Evolutionary conservation across 192 early-diverging fungal species (phyloP).

Genomic region (Pilaira anomala): DNA sequence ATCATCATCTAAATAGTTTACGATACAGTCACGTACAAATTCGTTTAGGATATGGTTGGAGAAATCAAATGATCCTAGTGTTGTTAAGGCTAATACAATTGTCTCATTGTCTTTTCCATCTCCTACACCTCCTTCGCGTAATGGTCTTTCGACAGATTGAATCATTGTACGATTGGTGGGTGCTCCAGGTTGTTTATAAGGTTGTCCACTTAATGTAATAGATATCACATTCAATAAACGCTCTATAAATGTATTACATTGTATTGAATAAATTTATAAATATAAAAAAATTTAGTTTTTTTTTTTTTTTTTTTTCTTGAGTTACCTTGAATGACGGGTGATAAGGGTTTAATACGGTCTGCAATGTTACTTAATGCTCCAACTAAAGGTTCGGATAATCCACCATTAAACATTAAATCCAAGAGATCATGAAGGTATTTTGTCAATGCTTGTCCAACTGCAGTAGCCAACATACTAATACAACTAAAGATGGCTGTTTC

Average conservation of each 20-base stretch:
- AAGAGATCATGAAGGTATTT: conserved; percentile 85
- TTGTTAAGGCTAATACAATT: conserved; percentile 78
- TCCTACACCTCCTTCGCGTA: conserved; percentile 25
- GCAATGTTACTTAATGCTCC: conserved; percentile 78
- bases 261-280: neutral
- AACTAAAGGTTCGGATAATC: conserved; percentile 78
- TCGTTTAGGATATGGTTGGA: conserved; percentile 78
- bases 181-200: conserved; percentile 76
- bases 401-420: conserved; percentile 89
- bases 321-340: conserved; percentile 81
- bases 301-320: neutral
- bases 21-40: conserved; percentile 83
- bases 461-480: conserved; percentile 82
- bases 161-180: conserved; percentile 41
- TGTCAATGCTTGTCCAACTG: conserved; percentile 87
- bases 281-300: neutral
- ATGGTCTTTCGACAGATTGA: conserved; percentile 28
- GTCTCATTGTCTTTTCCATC: conserved; percentile 70
- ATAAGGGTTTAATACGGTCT: conserved; percentile 76
- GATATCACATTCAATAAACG: conserved; percentile 87
- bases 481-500: conserved; percentile 74
- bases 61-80: conserved; percentile 87
- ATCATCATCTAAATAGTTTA: conserved; percentile 79
- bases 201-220: conserved; percentile 73
- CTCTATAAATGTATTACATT: conserved; percentile 41